A percentile compares a stretch with the other conserved stretches of the same genome.
Conservation (phyloP, 2,329 filamentous ascomycete genomes). For the Lecanicillium sp. region DNA sequence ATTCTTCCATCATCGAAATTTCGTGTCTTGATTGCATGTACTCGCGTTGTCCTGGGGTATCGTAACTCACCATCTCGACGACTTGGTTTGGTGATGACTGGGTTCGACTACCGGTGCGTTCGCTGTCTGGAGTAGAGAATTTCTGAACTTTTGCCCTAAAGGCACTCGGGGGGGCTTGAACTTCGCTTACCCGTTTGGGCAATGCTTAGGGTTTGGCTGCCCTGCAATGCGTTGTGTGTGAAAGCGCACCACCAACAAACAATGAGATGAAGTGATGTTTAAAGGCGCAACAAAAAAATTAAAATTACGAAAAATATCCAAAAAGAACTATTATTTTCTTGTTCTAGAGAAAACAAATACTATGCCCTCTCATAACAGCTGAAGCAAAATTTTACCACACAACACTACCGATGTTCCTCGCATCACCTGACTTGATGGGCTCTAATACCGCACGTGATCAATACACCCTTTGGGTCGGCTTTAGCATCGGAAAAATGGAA, state of each 20-base stretch:
- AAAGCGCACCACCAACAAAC: neutral
- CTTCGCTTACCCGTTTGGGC: conserved; percentile 35
- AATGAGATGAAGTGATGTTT: neutral
- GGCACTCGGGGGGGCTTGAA: conserved; percentile 26
- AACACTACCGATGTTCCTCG: too few species aligned
- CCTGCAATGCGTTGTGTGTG: conserved; percentile 18
- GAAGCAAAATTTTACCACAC: too few species aligned
- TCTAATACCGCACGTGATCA: neutral
- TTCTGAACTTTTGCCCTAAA: conserved; percentile 39
- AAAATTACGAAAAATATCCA: too few species aligned
- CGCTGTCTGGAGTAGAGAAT: conserved; percentile 37
- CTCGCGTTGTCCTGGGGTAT: conserved; percentile 7
- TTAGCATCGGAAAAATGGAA: conserved; percentile 6
- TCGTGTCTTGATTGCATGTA: neutral
- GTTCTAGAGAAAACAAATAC: too few species aligned
- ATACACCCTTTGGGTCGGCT: neutral
- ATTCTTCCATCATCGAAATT: neutral
- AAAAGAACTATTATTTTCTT: too few species aligned
- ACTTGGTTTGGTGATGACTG: conserved; percentile 39
- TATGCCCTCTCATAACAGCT: too few species aligned
- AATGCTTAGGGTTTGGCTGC: conserved; percentile 32
- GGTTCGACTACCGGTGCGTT: conserved; percentile 44
- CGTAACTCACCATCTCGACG: conserved; percentile 48
- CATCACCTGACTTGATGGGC: neutral
- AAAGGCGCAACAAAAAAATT: neutral